Base-by-base conservation (phyloP, 345 rosid genomes). In the Salix brachista region DNA sequence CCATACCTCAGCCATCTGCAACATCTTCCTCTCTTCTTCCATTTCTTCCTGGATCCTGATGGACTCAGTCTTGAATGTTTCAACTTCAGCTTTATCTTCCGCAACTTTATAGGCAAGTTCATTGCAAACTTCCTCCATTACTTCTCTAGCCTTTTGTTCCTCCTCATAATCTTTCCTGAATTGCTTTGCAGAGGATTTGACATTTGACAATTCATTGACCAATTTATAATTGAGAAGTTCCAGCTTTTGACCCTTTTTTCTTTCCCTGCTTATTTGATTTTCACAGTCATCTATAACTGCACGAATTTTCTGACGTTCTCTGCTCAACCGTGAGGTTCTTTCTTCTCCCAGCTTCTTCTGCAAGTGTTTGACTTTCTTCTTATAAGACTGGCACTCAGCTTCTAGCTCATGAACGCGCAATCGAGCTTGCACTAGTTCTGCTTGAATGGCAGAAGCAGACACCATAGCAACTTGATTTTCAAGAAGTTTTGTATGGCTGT, bases 1-100 rank as follows among this genome's bases (percentile, higher is more conserved):
- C 90, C 85, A 87, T 17, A 72, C 75, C 83, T 84, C 85, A n/a
- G 88, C 86, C 71, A 84, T 67, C 79, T 80, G 83, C 70, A 85
- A 61, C 88, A 85, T 85, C 32, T 74, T 80, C 81, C 87, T 80
- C 70, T 85, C 90, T 39, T 87, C 83, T 41, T 85, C 86, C 34
- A 85, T 44, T 75, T 85, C 83, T 48, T 77, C 78, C 54, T 60
- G 46, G 23, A 83, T 62, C 62, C 46, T 68, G 70, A 67, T 25
- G 10, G 78, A 37, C 60, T 80, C 84, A 30, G 26, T 65, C 78
- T 67, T 83, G 56, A 85, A 25, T 30, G 70, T 76, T 78, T 85
- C 88, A 68, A 81, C 28, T 81, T 83, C 79, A 14, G 72, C 77
- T 69, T 83, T 75, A n/a, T 79, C 78, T 67, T 85, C 87, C 17